phyloP scores from a whole-genome alignment of 768 basidiomycete genomes.

The Butyriboletus loyo region DNA sequence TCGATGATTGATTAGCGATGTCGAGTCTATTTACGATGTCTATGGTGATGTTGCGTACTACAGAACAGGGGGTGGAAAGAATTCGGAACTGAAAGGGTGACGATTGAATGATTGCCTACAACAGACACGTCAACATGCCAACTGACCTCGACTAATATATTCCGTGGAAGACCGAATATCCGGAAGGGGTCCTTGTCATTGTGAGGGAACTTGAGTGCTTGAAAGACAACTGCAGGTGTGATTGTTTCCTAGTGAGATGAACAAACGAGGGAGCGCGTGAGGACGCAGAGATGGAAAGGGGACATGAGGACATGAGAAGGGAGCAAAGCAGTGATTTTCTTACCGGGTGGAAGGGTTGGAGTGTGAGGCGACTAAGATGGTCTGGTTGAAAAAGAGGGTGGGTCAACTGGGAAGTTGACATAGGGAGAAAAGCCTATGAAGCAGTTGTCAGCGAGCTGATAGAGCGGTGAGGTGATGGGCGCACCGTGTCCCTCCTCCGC shows the following conservation, averaged over 20 bases:
- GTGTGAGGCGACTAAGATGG: constrained; percentile 30
- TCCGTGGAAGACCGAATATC: constrained; percentile 70
- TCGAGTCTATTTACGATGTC: constrained; percentile 53
- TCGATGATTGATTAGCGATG: constrained; percentile 45
- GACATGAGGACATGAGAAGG: background rate
- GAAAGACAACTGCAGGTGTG: constrained; percentile 37
- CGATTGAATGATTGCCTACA: background rate
- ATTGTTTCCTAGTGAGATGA: constrained; percentile 30
- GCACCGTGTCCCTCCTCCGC: constrained; percentile 25
- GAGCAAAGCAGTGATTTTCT: constrained; percentile 11
- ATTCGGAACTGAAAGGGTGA: constrained; percentile 53
- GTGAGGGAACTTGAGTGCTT: constrained; percentile 44
- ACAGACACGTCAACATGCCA: background rate
- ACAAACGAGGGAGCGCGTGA: background rate
- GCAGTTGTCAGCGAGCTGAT: background rate
- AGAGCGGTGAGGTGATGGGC: background rate
- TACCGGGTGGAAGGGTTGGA: constrained; percentile 46
- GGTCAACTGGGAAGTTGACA: constrained; percentile 38
- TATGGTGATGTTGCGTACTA: constrained; percentile 68
- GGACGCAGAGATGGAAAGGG: background rate
- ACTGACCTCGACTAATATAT: constrained; percentile 67
- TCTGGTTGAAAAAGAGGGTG: constrained; percentile 42
- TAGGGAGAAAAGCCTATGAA: constrained; percentile 41
- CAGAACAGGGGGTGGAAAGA: constrained; percentile 66
- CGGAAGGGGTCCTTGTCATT: constrained; percentile 50